phyloP scores from a whole-genome alignment of 1,284 basidiomycete genomes.

The Trametes polyzona region DNA sequence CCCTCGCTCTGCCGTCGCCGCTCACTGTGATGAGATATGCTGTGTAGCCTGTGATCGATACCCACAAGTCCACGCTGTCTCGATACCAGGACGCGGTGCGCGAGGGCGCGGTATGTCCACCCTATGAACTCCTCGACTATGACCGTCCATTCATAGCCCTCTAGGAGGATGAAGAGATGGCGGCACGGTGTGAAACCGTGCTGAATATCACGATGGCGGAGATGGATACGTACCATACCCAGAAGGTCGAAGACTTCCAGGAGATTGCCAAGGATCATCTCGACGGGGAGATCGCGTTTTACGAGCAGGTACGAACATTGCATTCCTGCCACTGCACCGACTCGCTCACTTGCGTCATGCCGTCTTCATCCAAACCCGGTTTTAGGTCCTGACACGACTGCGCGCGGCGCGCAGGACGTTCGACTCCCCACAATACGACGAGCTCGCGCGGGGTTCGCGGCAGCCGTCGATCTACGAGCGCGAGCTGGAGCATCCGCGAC shows the following conservation, averaged over 20 bases:
- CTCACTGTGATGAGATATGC: background rate
- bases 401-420: constrained; percentile 56
- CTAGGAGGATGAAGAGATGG: constrained; percentile 66
- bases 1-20: background rate
- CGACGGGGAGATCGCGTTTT: constrained; percentile 75
- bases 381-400: constrained; percentile 60
- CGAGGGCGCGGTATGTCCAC: constrained; percentile 42
- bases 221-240: constrained; percentile 78
- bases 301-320: constrained; percentile 59
- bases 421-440: constrained; percentile 50
- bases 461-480: constrained; percentile 76
- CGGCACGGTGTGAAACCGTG: constrained; percentile 83
- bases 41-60: constrained; percentile 67
- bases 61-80: constrained; percentile 67
- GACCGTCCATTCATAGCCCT: background rate
- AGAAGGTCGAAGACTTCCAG: constrained; percentile 74
- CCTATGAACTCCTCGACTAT: background rate
- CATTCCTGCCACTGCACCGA: too few species aligned
- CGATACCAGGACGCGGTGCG: constrained; percentile 60
- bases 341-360: background rate
- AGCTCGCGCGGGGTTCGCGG: constrained; percentile 51
- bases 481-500: constrained; percentile 61
- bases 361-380: too few species aligned
- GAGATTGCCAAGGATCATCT: constrained; percentile 66
- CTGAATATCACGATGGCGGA: constrained; percentile 88